Evolutionary conservation across 176 grass and related monocot genomes (phyloP).

Genomic region (Raddia distichophylla): DNA sequence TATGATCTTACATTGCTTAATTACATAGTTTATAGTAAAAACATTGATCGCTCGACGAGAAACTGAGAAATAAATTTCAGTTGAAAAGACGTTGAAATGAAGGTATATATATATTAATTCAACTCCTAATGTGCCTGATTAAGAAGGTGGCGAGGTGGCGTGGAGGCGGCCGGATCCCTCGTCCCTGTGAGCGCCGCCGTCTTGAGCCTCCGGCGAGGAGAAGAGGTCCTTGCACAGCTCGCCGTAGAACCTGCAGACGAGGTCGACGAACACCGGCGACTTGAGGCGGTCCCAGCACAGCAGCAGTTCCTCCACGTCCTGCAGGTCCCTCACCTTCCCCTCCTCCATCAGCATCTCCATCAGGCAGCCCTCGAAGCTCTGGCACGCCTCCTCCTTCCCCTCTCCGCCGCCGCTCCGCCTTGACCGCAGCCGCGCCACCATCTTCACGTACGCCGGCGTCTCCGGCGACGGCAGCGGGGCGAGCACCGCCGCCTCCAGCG

Average conservation of each 20-base stretch:
- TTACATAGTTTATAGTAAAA: not conserved
- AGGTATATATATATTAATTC: too few species aligned
- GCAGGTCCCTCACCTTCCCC: constrained; percentile 62
- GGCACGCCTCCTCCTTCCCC: constrained; percentile 46
- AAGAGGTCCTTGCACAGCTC: constrained; percentile 78
- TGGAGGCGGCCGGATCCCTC: not conserved
- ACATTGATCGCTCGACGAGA: not conserved
- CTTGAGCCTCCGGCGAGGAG: not conserved
- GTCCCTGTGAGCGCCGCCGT: not conserved
- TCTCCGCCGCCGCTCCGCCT: constrained; percentile 14
- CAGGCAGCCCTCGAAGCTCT: constrained; percentile 66
- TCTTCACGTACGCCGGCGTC: constrained; percentile 58
- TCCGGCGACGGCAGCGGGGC: constrained; percentile 55
- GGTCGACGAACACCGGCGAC: constrained; percentile 71
- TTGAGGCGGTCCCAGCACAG: constrained; percentile 68
- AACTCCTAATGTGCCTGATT: too few species aligned
- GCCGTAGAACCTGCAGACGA: constrained; percentile 70
- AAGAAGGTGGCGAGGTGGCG: too few species aligned
- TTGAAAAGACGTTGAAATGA: too few species aligned
- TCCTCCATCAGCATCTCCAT: constrained; percentile 74
- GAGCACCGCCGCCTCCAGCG: not conserved
- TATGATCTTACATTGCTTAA: not conserved
- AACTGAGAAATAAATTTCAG: not conserved
- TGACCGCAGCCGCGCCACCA: constrained; percentile 51
- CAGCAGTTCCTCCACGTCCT: constrained; percentile 78